Conservation (phyloP, 31 red algal species). For the Endocladia muricata region DNA sequence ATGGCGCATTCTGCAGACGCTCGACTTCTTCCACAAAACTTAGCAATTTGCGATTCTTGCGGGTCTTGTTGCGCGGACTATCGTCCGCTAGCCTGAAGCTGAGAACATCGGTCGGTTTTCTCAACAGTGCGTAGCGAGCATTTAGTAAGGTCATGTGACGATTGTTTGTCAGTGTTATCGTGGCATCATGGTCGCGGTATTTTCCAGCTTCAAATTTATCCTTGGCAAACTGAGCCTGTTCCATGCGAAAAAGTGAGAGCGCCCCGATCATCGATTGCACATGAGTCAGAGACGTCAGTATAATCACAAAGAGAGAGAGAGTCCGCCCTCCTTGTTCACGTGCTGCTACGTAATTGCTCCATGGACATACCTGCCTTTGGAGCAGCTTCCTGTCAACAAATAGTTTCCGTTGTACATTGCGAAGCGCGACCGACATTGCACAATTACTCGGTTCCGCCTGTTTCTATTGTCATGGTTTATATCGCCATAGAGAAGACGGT, state of each 20-base stretch:
- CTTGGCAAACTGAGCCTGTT: conserved; percentile 13
- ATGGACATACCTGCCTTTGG: conserved; percentile 14
- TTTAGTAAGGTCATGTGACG: conserved; percentile 18
- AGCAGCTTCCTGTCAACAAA: conserved; percentile 17
- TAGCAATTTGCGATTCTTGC: neutral
- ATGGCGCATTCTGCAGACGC: conserved; percentile 6
- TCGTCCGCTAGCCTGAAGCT: conserved; percentile 13
- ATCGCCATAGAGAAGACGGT: too few species aligned
- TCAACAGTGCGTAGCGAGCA: neutral
- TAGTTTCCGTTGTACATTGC: neutral
- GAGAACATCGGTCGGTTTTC: conserved; percentile 33
- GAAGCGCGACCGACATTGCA: conserved; percentile 30
- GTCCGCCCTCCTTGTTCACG: neutral
- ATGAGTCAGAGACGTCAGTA: neutral
- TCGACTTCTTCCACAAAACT: neutral
- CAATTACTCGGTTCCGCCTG: too few species aligned
- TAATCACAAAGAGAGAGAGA: neutral
- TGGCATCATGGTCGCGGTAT: conserved; percentile 20
- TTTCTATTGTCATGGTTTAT: too few species aligned
- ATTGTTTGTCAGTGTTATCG: conserved; percentile 23
- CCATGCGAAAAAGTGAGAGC: neutral
- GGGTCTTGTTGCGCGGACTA: conserved; percentile 10
- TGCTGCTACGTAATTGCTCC: neutral
- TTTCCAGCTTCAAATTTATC: neutral
- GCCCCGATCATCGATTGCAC: neutral